These are phyloP conservation scores for Vitis hybrid DNA, from an alignment of 177 flowering plant genomes.

Conservation along the genomic window DNA sequence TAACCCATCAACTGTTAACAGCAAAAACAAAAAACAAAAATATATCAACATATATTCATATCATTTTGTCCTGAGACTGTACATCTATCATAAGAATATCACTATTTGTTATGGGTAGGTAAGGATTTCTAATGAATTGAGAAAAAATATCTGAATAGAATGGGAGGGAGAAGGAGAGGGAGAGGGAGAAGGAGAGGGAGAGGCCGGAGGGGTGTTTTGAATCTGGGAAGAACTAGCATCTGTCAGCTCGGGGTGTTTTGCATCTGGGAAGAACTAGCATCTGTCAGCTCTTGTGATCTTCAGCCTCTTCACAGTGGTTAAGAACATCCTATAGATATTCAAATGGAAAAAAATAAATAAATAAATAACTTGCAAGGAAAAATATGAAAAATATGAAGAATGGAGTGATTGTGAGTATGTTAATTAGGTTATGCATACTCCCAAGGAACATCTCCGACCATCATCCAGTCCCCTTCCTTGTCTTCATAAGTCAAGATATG, in stretches of 20 bases:
- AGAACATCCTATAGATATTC: conserved; percentile 51
- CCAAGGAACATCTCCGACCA: conserved; percentile 91
- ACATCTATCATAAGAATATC: no score
- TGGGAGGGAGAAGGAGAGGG: no score
- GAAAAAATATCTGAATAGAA: no score
- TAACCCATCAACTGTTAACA: no score
- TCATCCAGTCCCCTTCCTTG: conserved; percentile 77
- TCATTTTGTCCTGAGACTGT: no score
- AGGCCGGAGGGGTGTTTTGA: no score
- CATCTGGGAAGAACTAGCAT: neutral
- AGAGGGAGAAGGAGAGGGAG: no score
- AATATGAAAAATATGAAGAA: neutral
- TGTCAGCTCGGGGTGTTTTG: conserved; percentile 18
- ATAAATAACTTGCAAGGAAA: neutral
- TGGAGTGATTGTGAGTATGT: neutral
- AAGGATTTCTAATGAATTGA: no score
- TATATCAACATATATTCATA: no score
- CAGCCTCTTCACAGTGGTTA: conserved; percentile 62
- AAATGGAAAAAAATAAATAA: neutral
- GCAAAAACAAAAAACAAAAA: no score
- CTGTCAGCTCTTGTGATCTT: conserved; percentile 53
- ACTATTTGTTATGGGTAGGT: no score
- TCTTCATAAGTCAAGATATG: conserved; percentile 69
- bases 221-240: neutral
- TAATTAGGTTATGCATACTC: conserved; percentile 43